A percentile compares a stretch with the other conserved stretches of the same genome.
These are phyloP conservation scores for Saccharomyces kudriavzevii DNA, from an alignment of 805 yeast species.

Conservation along the genomic window DNA sequence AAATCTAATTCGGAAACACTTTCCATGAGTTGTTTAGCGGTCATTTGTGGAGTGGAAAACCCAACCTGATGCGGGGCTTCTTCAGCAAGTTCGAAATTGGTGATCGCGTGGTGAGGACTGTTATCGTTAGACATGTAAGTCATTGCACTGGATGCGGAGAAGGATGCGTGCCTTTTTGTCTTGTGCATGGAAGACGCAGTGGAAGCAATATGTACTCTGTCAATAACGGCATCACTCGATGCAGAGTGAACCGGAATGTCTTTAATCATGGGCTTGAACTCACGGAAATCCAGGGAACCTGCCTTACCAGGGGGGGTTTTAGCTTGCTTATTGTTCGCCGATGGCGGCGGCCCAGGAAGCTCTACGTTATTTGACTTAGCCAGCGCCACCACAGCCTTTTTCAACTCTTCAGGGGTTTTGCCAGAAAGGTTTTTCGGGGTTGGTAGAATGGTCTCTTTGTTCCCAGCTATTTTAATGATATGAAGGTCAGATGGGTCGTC, in stretches of 20 bases:
- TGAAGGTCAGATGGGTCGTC: slow-evolving; percentile 25
- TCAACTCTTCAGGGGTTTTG: slow-evolving; percentile 22
- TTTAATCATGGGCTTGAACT: background rate
- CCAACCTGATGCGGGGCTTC: slow-evolving; percentile 56
- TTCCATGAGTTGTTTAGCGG: slow-evolving; percentile 39
- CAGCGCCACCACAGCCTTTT: slow-evolving; percentile 14
- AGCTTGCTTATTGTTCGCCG: background rate
- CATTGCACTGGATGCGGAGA: slow-evolving; percentile 33
- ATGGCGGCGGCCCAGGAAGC: background rate
- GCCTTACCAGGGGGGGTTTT: background rate
- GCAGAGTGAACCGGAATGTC: background rate
- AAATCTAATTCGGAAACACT: background rate
- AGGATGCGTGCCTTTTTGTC: slow-evolving; percentile 35
- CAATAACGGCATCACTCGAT: background rate
- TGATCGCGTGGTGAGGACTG: slow-evolving; percentile 7
- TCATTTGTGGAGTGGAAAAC: slow-evolving; percentile 71
- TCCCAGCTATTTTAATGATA: slow-evolving; percentile 34
- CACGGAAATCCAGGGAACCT: background rate
- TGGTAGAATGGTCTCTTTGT: slow-evolving; percentile 34
- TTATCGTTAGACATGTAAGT: slow-evolving; percentile 22
- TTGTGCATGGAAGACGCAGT: slow-evolving; percentile 7
- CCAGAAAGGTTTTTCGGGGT: slow-evolving; percentile 15
- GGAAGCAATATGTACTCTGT: background rate
- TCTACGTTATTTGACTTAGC: background rate
- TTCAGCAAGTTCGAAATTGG: slow-evolving; percentile 8